Percentiles rank a stretch among this genome's conserved stretches.
phyloP scores from a whole-genome alignment of 352 stramenopile genomes.

The Phytopythium kandeliae region DNA sequence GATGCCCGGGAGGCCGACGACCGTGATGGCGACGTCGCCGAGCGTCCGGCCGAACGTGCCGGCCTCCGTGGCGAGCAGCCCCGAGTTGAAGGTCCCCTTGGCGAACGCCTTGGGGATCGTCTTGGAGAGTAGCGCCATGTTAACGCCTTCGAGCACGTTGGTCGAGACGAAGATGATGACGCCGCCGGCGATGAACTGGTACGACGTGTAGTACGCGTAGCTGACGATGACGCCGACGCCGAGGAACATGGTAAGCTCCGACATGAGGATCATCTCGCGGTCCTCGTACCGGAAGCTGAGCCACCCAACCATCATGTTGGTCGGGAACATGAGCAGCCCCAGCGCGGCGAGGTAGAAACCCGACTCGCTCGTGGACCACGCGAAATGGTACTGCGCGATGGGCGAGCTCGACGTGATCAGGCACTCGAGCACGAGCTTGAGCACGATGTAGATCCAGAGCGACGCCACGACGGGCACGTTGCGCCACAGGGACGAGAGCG shows the following conservation, averaged over 20 bases:
- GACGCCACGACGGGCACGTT: constrained; percentile 76
- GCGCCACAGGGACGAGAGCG: constrained; percentile 54
- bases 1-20: constrained; percentile 74
- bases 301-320: constrained; percentile 87
- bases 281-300: constrained; percentile 89
- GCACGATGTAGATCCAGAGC: constrained; percentile 87
- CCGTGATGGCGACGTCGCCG: constrained; percentile 81
- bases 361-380: constrained; percentile 78
- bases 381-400: constrained; percentile 89
- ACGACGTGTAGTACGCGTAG: constrained; percentile 79
- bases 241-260: constrained; percentile 83
- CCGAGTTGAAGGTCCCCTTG: constrained; percentile 93
- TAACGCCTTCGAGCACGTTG: constrained; percentile 92
- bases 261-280: constrained; percentile 87
- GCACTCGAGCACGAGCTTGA: constrained; percentile 91
- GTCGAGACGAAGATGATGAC: constrained; percentile 91
- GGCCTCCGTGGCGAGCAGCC: constrained; percentile 90
- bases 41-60: constrained; percentile 87
- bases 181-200: constrained; percentile 84
- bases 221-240: constrained; percentile 86
- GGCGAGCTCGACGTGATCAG: constrained; percentile 81
- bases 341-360: constrained; percentile 87
- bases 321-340: constrained; percentile 90
- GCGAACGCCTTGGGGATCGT: constrained; percentile 91
- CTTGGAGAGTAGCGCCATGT: constrained; percentile 92